Evolutionary conservation across 2,329 filamentous ascomycete species (phyloP), one percentile per base, ranked within the genome.

Genomic region (Nannizziopsis barbatae): DNA sequence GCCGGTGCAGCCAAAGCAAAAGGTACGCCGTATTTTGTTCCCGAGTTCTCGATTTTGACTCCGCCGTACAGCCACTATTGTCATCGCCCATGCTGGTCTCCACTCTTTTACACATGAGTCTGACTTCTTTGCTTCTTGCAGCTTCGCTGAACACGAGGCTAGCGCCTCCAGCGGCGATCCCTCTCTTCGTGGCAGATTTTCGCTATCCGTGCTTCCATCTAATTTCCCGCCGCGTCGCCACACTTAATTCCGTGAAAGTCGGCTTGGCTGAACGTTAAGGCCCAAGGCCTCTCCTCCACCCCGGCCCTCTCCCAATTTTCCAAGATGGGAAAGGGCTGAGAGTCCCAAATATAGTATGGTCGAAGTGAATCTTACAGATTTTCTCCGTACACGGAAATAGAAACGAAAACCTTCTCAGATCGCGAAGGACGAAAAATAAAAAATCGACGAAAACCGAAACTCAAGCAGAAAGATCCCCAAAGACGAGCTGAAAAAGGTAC

Each of bases 301-400:
- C 30, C 31, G 42, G 18, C 42, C 32, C 7, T 15, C 14, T 45
- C 9, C 20, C 43, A 45, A 37, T 37, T 37, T 37, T 17, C 17
- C n/a, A 8, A 7, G 14, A 17, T 35, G 20, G 22, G 14, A 15
- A 44, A 20, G 36, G 38, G 8, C 18, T 17, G 32, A 45, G 18
- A 45, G 22, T 38, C 7, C 43, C 43, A 45, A 45, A 27, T 45
- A 45, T 45, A 38, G 35, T 10, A 36, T n/a, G 12, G 42, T 20
- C 30, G 15, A n/a, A 9, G 14, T 5, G 10, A 27, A 27, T 27
- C 22, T 27, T 7, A 27, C 22, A 27, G 22, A 27, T 27, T 27
- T n/a, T 27, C 22, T 27, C 22, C 22, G 22, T 27, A 27, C 22
- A 27, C 22, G 7, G 22, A 27, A 27, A 27, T 27, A 12, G 15